Evolutionary conservation across 2,329 filamentous ascomycete species (phyloP).

Genomic region (Cordyceps javanica): DNA sequence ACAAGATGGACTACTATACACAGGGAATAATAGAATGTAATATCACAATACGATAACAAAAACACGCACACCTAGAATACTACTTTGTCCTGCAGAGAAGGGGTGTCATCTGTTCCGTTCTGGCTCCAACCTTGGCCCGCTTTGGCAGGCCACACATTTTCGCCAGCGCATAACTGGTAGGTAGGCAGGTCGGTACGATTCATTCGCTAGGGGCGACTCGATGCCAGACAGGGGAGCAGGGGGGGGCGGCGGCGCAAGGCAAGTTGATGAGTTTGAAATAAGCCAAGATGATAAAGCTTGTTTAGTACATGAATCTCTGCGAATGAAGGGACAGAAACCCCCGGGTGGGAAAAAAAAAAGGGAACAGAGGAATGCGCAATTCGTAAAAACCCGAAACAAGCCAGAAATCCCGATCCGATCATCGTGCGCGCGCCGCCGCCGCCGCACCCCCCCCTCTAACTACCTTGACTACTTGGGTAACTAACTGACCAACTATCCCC

Average conservation of each 20-base stretch:
- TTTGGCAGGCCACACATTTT: slow-evolving; percentile 6
- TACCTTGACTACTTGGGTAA: no score
- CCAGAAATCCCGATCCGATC: no score
- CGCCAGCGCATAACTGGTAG: slow-evolving; percentile 6
- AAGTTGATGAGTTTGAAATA: no score
- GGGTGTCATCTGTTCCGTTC: neutral
- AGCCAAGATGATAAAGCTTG: neutral
- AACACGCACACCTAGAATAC: neutral
- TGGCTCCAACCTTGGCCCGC: slow-evolving; percentile 10
- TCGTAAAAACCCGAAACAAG: neutral
- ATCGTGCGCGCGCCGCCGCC: neutral
- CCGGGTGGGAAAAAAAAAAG: no score
- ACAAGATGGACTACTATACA: neutral
- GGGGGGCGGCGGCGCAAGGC: no score
- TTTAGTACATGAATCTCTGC: neutral
- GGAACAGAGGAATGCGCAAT: neutral
- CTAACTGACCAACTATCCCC: no score
- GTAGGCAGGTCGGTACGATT: neutral
- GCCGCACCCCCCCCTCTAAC: neutral
- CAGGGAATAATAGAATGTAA: neutral
- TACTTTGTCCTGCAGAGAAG: neutral
- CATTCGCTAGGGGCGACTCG: slow-evolving; percentile 1
- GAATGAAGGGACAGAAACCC: neutral
- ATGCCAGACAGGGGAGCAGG: no score
- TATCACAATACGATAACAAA: neutral